Evolutionary conservation across 768 basidiomycete species (phyloP), one percentile per base, ranked within the genome.

Genomic region (Coprinopsis strossmayeri): DNA sequence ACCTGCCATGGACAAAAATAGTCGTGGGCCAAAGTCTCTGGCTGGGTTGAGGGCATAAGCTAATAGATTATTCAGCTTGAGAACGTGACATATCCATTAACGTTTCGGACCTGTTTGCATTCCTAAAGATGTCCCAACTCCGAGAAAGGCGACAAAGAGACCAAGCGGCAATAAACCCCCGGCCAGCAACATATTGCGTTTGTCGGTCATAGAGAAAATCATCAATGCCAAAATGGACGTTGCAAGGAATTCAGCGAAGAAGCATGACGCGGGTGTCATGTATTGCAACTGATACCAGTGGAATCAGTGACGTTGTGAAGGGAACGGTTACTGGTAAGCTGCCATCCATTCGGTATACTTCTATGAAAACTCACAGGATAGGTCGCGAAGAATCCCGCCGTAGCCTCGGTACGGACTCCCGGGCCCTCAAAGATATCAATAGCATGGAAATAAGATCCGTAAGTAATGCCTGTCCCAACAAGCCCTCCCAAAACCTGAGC

Each of bases 1-100:
- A n/a, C 84, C 85, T 5, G 73, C 82, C 79, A 86, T 84, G 3
- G 83, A 73, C 1, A 82, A 84, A 58, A 85, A 61, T 27, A 87
- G 55, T 7, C 84, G 72, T 1, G 84, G 84, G 3, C 85, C 84
- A 24, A 87, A 65, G 64, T 87, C 84, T 57, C 85, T 79, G 26
- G 84, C 82, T 34, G 84, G 84, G 55, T 86, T 86, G 45, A 85
- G 64, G 3, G 83, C 78, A 53, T 71, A 81, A 39, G 76, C 80
- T 74, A 50, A 24, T 41, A 23, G 34, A 46, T 32, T 23, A 26
- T 50, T 37, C n/a, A 47, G 38, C 15, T 25, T 28, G 35, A 5
- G 9, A 18, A 10, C 5, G 4, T 28, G 30, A 43, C 37, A 27
- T 20, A 23, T 9, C 32, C 11, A 25, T 23, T 20, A 30, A n/a